Evolutionary conservation across 441 rosid genomes (phyloP), one percentile per base, ranked within the genome.

Genomic region (Melastoma candidum): DNA sequence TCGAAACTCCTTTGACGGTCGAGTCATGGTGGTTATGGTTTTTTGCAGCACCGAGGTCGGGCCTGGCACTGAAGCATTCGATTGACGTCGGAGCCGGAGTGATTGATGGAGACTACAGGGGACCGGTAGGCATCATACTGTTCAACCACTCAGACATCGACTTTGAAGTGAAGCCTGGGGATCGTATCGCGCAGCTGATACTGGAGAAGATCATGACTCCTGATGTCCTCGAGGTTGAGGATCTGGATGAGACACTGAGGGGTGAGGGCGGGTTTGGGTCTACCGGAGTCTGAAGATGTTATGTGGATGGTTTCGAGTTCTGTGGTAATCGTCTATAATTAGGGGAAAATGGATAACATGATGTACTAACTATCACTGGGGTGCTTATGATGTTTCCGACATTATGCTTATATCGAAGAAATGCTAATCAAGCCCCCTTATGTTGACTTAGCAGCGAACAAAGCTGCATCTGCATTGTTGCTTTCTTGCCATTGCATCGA

Each of bases 71-170:
- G 92, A 88, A 88, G 70, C 77, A 83, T 51, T 79, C 89, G 22
- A 81, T 85, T 12, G 95, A 88, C 22, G 95, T 88, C 0, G 97
- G 97, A 1, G 97, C 87, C 0, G 95, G 95, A 1, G 92, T 88
- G 48, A 78, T 88, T 1, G 95, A 88, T 46, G 92, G 87, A 0
- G 95, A 88, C 56, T 85, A 79, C 66, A 65, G 92, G 47, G 96
- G 95, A 14, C 77, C 90, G 1, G 80, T 85, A 6, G 84, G 92
- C 50, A 89, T 88, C 46, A 74, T 85, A 48, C 46, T 88, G 72
- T 85, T 83, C 66, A 85, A 85, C 46, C 74, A 79, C 13, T 79
- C 89, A 0, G 92, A 88, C 56, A 73, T 58, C 11, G 92, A 85
- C 29, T 85, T 85, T 46, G 80, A 79, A 25, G 89, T 85, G 55